Conservation (phyloP, 208 protist genomes). For the Trypanosoma melophagium region DNA sequence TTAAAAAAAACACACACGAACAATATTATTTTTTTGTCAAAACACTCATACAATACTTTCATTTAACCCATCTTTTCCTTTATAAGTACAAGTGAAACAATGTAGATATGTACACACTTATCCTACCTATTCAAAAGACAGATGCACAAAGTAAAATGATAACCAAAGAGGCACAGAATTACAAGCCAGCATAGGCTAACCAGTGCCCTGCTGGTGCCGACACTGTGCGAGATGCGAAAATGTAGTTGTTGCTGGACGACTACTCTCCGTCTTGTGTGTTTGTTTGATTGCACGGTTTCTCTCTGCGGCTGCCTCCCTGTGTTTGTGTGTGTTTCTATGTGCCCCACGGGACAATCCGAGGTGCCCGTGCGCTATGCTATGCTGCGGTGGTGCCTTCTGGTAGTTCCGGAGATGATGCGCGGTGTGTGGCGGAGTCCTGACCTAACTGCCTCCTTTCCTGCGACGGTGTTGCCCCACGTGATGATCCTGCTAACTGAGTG, state of each 20-base stretch:
- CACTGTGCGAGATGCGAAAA: constrained; percentile 16
- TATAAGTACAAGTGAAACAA: too few species aligned
- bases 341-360: constrained; percentile 58
- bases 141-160: constrained; percentile 17
- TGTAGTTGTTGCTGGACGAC: not conserved
- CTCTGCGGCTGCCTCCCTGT: constrained; percentile 6
- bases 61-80: too few species aligned
- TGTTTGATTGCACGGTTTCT: not conserved
- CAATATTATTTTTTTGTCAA: too few species aligned
- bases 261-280: not conserved
- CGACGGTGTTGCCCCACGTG: constrained; percentile 1
- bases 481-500: constrained; percentile 30
- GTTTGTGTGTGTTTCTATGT: constrained; percentile 14
- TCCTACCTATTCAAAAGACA: too few species aligned
- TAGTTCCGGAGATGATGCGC: constrained; percentile 50
- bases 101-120: too few species aligned
- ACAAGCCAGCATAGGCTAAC: constrained; percentile 6
- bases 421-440: constrained; percentile 2
- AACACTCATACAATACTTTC: too few species aligned
- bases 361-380: constrained; percentile 33
- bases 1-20: too few species aligned
- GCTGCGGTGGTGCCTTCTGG: constrained; percentile 53
- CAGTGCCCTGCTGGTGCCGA: constrained; percentile 12
- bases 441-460: not conserved
- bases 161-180: constrained; percentile 5